Conservation (phyloP, 2,329 filamentous ascomycete species). For the Stagonosporopsis rhizophila region DNA sequence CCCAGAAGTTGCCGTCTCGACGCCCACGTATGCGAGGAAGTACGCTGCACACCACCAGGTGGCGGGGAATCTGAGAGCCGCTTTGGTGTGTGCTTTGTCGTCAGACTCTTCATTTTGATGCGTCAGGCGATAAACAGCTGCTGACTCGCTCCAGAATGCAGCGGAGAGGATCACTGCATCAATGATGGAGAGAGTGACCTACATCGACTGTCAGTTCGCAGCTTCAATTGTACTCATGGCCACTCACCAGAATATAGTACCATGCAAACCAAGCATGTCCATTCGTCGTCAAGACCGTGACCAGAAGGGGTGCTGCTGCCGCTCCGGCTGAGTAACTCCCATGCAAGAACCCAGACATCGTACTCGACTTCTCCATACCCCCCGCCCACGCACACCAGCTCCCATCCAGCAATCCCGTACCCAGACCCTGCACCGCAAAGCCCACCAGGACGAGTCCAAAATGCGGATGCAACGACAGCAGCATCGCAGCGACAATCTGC, state of each 20-base stretch:
- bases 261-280: conserved; percentile 48
- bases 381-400: conserved; percentile 57
- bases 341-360: conserved; percentile 52
- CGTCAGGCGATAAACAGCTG: conserved; percentile 38
- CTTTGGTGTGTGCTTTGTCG: conserved; percentile 14
- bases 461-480: conserved; percentile 38
- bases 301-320: conserved; percentile 48
- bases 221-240: too few species aligned
- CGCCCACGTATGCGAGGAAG: conserved; percentile 56
- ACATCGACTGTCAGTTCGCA: conserved; percentile 1
- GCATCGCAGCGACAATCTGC: conserved; percentile 44
- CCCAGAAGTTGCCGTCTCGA: conserved; percentile 55
- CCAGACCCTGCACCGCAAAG: conserved; percentile 46
- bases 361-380: conserved; percentile 50
- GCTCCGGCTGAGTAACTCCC: conserved; percentile 52
- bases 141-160: conserved; percentile 52
- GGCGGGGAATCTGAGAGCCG: conserved; percentile 44
- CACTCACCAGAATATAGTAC: conserved; percentile 51
- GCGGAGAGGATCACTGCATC: conserved; percentile 30
- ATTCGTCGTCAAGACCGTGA: conserved; percentile 38
- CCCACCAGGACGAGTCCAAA: conserved; percentile 46
- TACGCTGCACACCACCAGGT: conserved; percentile 54
- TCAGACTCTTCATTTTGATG: conserved; percentile 24
- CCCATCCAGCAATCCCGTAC: conserved; percentile 53
- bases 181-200: conserved; percentile 29